Evolutionary conservation across 2,329 filamentous ascomycete species (phyloP).

Genomic region (Aspergillus sojae): DNA sequence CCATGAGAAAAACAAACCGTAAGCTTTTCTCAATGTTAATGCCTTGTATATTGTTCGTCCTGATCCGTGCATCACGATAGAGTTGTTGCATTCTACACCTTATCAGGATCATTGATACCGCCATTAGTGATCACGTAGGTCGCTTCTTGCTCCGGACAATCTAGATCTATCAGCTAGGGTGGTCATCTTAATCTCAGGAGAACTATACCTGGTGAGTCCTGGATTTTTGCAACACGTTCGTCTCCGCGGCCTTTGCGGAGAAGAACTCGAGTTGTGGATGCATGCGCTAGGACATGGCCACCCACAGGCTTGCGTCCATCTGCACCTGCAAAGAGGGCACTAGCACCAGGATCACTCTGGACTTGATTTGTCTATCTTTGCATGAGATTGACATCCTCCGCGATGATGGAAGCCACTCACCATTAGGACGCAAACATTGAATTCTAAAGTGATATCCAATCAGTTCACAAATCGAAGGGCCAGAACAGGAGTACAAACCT

Average conservation of each 20-base stretch:
- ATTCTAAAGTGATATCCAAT: conserved; percentile 49
- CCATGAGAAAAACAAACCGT: not conserved
- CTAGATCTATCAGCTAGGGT: conserved; percentile 39
- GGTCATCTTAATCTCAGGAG: not conserved
- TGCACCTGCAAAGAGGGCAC: conserved; percentile 66
- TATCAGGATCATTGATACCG: conserved; percentile 69
- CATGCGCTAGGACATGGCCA: conserved; percentile 70
- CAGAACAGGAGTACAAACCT: conserved; percentile 39
- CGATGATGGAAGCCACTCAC: conserved; percentile 34
- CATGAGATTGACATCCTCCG: not conserved
- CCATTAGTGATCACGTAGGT: conserved; percentile 72
- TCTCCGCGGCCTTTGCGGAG: conserved; percentile 70
- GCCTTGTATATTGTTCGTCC: not conserved
- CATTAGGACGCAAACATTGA: conserved; percentile 68
- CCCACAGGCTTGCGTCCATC: conserved; percentile 70
- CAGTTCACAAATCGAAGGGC: conserved; percentile 6
- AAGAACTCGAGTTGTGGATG: conserved; percentile 66
- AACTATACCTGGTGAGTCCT: conserved; percentile 64
- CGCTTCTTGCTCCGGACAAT: conserved; percentile 69
- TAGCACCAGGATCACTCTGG: conserved; percentile 70
- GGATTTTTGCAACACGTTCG: conserved; percentile 70
- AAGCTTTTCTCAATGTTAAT: not conserved
- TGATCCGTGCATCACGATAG: not conserved
- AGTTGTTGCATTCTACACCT: conserved; percentile 47
- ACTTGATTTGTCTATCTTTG: conserved; percentile 65